Evolutionary conservation across 208 protist genomes (phyloP).

Genomic region (Leishmania guyanensis): DNA sequence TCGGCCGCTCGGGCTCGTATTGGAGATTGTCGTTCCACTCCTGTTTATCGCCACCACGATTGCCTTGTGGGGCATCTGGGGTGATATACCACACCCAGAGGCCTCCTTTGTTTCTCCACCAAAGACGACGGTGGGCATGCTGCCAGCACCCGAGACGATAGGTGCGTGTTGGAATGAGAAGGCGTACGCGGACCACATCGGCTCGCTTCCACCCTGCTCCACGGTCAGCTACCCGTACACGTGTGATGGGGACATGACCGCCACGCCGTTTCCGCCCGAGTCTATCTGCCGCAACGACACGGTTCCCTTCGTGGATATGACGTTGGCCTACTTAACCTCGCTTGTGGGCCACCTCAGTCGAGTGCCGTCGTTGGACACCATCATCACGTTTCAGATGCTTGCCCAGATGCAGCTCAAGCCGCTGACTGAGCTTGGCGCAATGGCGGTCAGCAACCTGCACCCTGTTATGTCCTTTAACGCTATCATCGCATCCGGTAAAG

Average conservation of each 20-base stretch:
- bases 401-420: slow-evolving; percentile 36
- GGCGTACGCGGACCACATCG: slow-evolving; percentile 2
- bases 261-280: slow-evolving; percentile 1
- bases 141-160: no score
- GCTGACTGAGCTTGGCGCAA: slow-evolving; percentile 30
- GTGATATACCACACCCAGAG: no score
- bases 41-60: no score
- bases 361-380: slow-evolving; percentile 12
- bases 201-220: slow-evolving; percentile 7
- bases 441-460: slow-evolving; percentile 9
- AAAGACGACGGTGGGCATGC: no score
- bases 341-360: slow-evolving; percentile 20
- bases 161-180: neutral
- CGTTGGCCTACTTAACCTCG: slow-evolving; percentile 28
- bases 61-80: no score
- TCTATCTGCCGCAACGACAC: slow-evolving; percentile 8
- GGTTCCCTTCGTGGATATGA: slow-evolving; percentile 18
- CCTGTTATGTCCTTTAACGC: slow-evolving; percentile 47
- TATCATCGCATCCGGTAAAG: slow-evolving; percentile 37
- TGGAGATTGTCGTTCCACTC: no score
- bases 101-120: no score
- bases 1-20: no score
- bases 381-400: slow-evolving; percentile 43
- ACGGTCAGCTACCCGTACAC: neutral
- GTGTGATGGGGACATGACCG: slow-evolving; percentile 9